Evolutionary conservation across 2,329 filamentous ascomycete genomes (phyloP).

Genomic region (Ascochyta rabiei): DNA sequence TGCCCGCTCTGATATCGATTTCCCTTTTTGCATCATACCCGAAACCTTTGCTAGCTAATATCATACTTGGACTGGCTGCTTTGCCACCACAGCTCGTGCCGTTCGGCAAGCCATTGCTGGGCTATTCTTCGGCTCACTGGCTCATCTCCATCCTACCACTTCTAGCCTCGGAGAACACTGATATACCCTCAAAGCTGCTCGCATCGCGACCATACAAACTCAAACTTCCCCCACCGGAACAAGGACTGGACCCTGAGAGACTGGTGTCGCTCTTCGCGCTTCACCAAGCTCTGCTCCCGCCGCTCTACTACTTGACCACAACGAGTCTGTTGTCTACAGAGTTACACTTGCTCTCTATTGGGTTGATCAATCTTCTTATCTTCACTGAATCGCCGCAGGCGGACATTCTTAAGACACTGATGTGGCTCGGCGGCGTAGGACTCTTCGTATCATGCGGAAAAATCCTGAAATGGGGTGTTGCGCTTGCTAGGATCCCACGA

Average conservation of each 20-base stretch:
- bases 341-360: slow-evolving; percentile 82
- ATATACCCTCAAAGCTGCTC: slow-evolving; percentile 43
- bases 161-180: slow-evolving; percentile 56
- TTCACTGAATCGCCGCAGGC: slow-evolving; percentile 69
- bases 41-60: slow-evolving; percentile 73
- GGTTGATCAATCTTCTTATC: slow-evolving; percentile 80
- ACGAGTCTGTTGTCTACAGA: slow-evolving; percentile 88
- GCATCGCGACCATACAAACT: slow-evolving; percentile 44
- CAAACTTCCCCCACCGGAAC: slow-evolving; percentile 36
- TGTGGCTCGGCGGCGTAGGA: slow-evolving; percentile 70
- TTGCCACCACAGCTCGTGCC: slow-evolving; percentile 77
- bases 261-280: slow-evolving; percentile 77
- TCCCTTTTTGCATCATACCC: slow-evolving; percentile 70
- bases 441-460: slow-evolving; percentile 75
- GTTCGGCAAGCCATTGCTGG: slow-evolving; percentile 60
- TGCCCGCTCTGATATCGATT: slow-evolving; percentile 78
- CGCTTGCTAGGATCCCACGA: slow-evolving; percentile 83
- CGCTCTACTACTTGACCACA: slow-evolving; percentile 80
- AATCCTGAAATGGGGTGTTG: slow-evolving; percentile 82
- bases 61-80: slow-evolving; percentile 79
- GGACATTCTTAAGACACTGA: slow-evolving; percentile 50
- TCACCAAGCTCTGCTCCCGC: slow-evolving; percentile 75
- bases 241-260: slow-evolving; percentile 60
- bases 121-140: slow-evolving; percentile 78
- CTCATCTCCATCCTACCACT: slow-evolving; percentile 74